Evolutionary conservation across 768 basidiomycete species (phyloP).

Genomic region (Strobilomyces confusus): DNA sequence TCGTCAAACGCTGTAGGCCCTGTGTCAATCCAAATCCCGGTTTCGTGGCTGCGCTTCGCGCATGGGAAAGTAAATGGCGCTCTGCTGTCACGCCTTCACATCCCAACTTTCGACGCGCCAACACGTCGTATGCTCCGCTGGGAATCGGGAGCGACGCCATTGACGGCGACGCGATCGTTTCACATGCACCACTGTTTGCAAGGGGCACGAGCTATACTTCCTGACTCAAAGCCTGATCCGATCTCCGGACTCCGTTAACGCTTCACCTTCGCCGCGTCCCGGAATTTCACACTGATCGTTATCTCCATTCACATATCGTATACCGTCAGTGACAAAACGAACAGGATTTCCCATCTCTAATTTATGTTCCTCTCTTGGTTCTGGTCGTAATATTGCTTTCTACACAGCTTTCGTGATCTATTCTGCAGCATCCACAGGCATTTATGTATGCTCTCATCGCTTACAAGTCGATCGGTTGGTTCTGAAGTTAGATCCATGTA

Average conservation of each 20-base stretch:
- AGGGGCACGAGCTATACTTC: constrained; percentile 28
- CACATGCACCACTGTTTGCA: constrained; percentile 11
- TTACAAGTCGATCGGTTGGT: background rate
- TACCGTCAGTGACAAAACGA: constrained; percentile 6
- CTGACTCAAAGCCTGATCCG: background rate
- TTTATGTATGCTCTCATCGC: constrained; percentile 1
- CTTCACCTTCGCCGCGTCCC: background rate
- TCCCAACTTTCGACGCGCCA: constrained; percentile 28
- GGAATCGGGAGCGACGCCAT: background rate
- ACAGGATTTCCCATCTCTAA: background rate
- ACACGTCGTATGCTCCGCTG: constrained; percentile 21
- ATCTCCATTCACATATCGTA: background rate
- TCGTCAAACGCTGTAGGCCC: constrained; percentile 61
- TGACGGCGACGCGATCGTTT: constrained; percentile 1
- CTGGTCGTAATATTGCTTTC: background rate
- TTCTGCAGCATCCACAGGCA: background rate
- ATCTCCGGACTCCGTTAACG: background rate
- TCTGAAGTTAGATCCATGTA: background rate
- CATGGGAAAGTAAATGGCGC: constrained; percentile 48
- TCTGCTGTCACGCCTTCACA: constrained; percentile 11
- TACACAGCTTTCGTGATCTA: background rate
- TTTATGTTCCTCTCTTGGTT: background rate
- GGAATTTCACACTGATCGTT: background rate
- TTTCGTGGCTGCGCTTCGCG: constrained; percentile 56
- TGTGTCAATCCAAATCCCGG: constrained; percentile 79